Conservation (phyloP, 352 stramenopile species). For the Phytopythium mirpurense region DNA sequence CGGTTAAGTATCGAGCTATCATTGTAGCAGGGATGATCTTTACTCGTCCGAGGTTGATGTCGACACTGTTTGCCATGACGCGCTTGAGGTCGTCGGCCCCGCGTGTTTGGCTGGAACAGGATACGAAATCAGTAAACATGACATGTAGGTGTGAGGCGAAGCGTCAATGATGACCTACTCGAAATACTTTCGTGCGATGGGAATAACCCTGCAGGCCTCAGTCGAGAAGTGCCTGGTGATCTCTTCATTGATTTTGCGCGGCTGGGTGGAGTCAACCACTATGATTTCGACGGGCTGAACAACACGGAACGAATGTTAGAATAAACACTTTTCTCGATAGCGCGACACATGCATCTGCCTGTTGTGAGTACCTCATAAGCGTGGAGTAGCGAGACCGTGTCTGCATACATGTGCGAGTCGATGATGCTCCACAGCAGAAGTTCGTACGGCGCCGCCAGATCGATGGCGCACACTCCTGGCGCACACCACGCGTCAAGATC, state of each 20-base stretch:
- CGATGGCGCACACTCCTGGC: constrained; percentile 64
- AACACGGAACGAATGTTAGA: background rate
- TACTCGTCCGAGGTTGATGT: constrained; percentile 78
- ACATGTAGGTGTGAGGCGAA: background rate
- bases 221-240: constrained; percentile 52
- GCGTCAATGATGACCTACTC: constrained; percentile 30
- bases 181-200: constrained; percentile 76
- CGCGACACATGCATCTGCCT: background rate
- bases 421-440: constrained; percentile 76
- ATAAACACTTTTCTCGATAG: background rate
- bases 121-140: background rate
- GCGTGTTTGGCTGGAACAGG: constrained; percentile 60
- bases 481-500: background rate
- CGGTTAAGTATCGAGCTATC: no score
- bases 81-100: constrained; percentile 80
- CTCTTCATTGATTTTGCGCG: constrained; percentile 62
- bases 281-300: constrained; percentile 67
- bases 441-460: constrained; percentile 65
- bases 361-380: constrained; percentile 73
- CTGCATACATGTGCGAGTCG: constrained; percentile 68
- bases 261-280: constrained; percentile 54
- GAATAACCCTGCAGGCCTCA: constrained; percentile 54
- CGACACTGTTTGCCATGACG: constrained; percentile 76
- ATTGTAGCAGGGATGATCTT: no score
- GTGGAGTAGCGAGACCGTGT: constrained; percentile 64